Conservation (phyloP, 257 asterid species). For the Fraxinus excelsior region DNA sequence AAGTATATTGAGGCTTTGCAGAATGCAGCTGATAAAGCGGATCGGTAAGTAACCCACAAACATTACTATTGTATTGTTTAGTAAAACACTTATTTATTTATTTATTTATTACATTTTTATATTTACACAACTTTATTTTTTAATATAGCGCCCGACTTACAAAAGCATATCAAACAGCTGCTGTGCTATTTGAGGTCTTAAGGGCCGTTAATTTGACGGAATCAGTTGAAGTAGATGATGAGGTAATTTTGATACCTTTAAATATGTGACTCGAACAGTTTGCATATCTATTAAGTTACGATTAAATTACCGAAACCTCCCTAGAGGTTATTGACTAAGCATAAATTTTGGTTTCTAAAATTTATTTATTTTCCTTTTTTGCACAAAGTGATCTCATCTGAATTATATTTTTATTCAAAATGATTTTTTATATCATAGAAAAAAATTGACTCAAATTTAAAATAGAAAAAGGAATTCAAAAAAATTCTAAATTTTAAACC, state of each 20-base stretch:
- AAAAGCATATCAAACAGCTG: constrained; percentile 97
- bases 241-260: constrained; percentile 46
- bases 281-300: neutral
- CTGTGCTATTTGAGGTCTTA: constrained; percentile 95
- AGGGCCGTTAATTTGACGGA: constrained; percentile 90
- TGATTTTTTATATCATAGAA: neutral
- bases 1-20: constrained; percentile 95
- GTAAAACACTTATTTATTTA: constrained; percentile 5
- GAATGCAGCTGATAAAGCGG: constrained; percentile 93
- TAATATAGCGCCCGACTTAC: constrained; percentile 85
- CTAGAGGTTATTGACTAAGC: neutral
- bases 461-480: neutral
- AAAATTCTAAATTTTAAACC: neutral
- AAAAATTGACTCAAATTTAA: neutral
- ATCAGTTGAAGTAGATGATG: constrained; percentile 82
- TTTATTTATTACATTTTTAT: neutral
- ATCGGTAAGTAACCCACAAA: constrained; percentile 57
- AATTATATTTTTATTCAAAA: neutral
- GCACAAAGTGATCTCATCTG: neutral
- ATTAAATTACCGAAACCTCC: neutral
- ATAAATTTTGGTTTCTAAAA: neutral
- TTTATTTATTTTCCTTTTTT: neutral
- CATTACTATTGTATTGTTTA: neutral
- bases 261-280: neutral
- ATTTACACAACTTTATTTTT: constrained; percentile 19